A percentile compares a stretch with the other conserved stretches of the same genome.
phyloP scores from a whole-genome alignment of 306 rosid genomes.

The Lathyrus tuberosus region DNA sequence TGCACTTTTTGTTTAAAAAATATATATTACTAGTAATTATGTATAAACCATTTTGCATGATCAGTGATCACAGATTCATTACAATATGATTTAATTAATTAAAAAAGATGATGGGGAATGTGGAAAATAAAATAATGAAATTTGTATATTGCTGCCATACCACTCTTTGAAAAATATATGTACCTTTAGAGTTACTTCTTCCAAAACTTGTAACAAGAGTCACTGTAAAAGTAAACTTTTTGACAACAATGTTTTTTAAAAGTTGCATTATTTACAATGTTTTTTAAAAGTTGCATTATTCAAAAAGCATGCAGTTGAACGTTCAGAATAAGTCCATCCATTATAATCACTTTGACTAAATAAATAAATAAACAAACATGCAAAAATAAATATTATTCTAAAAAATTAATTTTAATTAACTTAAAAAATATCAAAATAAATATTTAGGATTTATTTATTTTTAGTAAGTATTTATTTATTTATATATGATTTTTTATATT shows the following conservation, averaged over 20 bases:
- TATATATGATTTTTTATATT: too few relatives aligned
- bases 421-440: too few relatives aligned
- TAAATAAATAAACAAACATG: constrained; percentile 37
- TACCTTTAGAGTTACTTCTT: constrained; percentile 50
- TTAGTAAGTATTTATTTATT: too few relatives aligned
- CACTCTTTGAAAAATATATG: constrained; percentile 42
- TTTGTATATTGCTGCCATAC: constrained; percentile 46
- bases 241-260: constrained; percentile 48
- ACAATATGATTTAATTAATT: constrained; percentile 34
- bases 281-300: constrained; percentile 56
- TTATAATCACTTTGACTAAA: constrained; percentile 22
- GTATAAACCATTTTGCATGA: constrained; percentile 46
- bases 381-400: background rate
- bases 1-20: constrained; percentile 40
- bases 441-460: too few relatives aligned
- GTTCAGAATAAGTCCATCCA: constrained; percentile 45
- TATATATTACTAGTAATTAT: constrained; percentile 6
- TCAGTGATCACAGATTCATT: constrained; percentile 46
- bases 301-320: constrained; percentile 56
- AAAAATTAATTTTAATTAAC: too few relatives aligned
- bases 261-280: constrained; percentile 57
- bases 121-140: constrained; percentile 25
- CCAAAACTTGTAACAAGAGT: constrained; percentile 50
- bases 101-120: constrained; percentile 41
- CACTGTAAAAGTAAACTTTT: constrained; percentile 53